Evolutionary conservation across 2,329 filamentous ascomycete species (phyloP).

Genomic region (Dryadomyces quercivorus): DNA sequence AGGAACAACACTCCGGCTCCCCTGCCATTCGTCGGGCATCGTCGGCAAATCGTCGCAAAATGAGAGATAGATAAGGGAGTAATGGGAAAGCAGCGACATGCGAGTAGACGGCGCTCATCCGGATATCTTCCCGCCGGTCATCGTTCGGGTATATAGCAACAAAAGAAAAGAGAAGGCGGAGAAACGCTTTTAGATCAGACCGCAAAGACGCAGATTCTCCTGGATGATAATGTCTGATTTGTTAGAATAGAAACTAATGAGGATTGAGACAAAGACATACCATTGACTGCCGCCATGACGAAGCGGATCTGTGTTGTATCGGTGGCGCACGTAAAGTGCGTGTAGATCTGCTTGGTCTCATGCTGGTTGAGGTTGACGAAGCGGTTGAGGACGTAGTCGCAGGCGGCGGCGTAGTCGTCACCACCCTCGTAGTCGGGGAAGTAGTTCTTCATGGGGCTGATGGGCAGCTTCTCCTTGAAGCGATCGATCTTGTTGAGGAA

Average conservation of each 20-base stretch:
- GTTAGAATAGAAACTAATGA: too few relatives aligned
- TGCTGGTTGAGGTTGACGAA: slow-evolving; percentile 98
- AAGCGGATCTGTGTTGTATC: slow-evolving; percentile 98
- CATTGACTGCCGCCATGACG: slow-evolving; percentile 99
- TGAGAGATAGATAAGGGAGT: neutral
- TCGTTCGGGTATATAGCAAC: slow-evolving; percentile 5
- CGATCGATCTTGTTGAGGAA: slow-evolving; percentile 88
- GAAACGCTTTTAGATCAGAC: slow-evolving; percentile 12
- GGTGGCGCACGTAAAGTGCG: slow-evolving; percentile 96
- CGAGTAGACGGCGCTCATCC: neutral
- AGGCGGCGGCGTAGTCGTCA: slow-evolving; percentile 88
- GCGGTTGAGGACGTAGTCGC: slow-evolving; percentile 97
- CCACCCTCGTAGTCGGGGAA: slow-evolving; percentile 91
- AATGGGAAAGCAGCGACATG: neutral
- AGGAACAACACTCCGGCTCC: neutral
- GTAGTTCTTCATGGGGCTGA: slow-evolving; percentile 79
- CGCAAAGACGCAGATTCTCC: slow-evolving; percentile 68
- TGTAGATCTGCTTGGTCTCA: slow-evolving; percentile 99
- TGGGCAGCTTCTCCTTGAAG: slow-evolving; percentile 74
- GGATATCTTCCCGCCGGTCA: neutral
- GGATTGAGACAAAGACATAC: slow-evolving; percentile 46
- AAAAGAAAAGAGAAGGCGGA: slow-evolving; percentile 6
- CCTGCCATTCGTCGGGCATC: neutral
- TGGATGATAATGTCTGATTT: slow-evolving; percentile 96
- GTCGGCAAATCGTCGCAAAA: neutral